Evolutionary conservation across 192 early-diverging fungal genomes (phyloP).

Genomic region (Irineochytrium annulatum): DNA sequence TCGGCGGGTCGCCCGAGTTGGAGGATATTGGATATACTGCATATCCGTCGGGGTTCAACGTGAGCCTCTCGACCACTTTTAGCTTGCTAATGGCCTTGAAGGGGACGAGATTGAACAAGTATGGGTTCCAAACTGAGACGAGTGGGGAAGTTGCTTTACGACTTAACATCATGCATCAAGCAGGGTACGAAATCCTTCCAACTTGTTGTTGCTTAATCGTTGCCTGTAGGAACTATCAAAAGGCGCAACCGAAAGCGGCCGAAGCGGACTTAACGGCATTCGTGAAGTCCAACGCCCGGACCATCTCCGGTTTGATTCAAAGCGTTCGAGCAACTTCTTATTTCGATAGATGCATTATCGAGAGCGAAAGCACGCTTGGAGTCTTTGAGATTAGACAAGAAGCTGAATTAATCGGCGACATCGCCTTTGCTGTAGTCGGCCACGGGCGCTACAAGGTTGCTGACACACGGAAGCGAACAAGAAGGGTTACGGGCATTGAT

Average conservation of each 20-base stretch:
- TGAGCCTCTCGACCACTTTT: not conserved
- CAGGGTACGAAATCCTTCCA: constrained; percentile 16
- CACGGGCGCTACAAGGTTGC: too few relatives aligned
- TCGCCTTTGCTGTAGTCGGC: too few relatives aligned
- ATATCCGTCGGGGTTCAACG: constrained; percentile 12
- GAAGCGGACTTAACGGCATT: constrained; percentile 5
- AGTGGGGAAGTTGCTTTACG: constrained; percentile 27
- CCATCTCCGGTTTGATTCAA: constrained; percentile 6
- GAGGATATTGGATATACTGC: constrained; percentile 30
- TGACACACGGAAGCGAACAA: too few relatives aligned
- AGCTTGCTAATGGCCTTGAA: not conserved
- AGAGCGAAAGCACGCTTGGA: constrained; percentile 13
- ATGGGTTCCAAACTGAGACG: constrained; percentile 36
- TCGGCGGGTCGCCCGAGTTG: constrained; percentile 34
- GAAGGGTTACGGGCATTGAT: not conserved
- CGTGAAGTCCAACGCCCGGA: constrained; percentile 11
- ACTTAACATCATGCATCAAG: constrained; percentile 34
- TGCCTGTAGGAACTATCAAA: not conserved
- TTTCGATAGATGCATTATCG: constrained; percentile 13
- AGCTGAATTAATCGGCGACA: constrained; percentile 3
- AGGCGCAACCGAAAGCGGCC: not conserved
- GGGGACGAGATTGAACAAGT: constrained; percentile 7
- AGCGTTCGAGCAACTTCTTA: not conserved
- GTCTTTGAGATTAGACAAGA: constrained; percentile 6
- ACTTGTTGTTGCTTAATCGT: not conserved